phyloP scores from a whole-genome alignment of 495 filamentous ascomycete genomes.

The Tuber borchii region DNA sequence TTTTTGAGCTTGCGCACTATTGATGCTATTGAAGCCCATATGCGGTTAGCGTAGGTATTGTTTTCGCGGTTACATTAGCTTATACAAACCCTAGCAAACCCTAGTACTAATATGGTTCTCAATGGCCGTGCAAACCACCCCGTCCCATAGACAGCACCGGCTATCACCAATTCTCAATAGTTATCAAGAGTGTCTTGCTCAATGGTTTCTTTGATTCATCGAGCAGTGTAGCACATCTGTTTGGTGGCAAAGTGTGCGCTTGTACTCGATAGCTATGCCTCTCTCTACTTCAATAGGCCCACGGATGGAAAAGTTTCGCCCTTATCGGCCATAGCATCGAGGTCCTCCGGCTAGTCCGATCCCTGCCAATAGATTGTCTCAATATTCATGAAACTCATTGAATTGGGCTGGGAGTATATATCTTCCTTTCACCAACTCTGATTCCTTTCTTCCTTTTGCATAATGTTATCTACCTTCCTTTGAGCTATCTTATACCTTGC shows the following conservation, averaged over 20 bases:
- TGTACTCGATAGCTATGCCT: neutral
- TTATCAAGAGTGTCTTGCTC: neutral
- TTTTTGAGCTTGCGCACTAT: neutral
- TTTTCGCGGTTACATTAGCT: neutral
- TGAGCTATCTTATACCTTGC: neutral
- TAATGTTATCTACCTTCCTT: neutral
- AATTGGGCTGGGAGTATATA: neutral
- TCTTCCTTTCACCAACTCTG: neutral
- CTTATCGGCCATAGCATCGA: neutral
- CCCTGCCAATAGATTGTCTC: neutral
- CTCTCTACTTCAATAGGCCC: neutral
- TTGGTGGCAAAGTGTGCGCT: neutral
- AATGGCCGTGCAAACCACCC: neutral
- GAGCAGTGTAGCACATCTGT: neutral
- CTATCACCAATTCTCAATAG: neutral
- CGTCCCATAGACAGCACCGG: neutral
- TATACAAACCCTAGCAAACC: neutral
- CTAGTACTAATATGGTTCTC: conserved; percentile 1
- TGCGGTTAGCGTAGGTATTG: neutral
- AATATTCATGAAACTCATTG: neutral
- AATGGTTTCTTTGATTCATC: conserved; percentile 1
- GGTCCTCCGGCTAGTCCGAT: neutral
- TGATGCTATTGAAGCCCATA: neutral
- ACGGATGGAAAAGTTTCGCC: neutral
- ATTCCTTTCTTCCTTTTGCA: neutral